Percentiles rank a stretch among this genome's conserved stretches.
phyloP scores from a whole-genome alignment of 257 asterid species.

The Nicotiana otophora region DNA sequence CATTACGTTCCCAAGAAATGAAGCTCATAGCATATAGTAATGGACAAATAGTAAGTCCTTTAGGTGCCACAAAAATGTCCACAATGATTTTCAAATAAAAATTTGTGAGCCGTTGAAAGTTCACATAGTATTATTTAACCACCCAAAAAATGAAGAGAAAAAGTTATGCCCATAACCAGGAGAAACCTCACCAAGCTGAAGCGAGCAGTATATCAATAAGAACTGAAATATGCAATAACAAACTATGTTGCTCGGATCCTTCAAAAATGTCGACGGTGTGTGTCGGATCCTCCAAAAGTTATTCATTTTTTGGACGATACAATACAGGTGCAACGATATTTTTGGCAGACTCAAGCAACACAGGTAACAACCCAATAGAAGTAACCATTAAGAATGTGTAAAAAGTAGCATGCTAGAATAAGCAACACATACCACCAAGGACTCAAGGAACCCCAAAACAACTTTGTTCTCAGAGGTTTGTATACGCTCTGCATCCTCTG shows the following conservation, averaged over 20 bases:
- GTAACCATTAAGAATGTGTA: background rate
- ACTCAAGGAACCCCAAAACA: constrained; percentile 63
- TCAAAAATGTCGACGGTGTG: too few relatives aligned
- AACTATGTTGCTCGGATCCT: too few relatives aligned
- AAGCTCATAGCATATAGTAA: background rate
- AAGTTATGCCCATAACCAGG: background rate
- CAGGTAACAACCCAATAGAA: background rate
- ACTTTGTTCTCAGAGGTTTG: constrained; percentile 53
- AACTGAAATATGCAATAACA: background rate
- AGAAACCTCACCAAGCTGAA: background rate
- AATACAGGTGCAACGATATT: too few relatives aligned
- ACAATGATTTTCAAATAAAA: background rate
- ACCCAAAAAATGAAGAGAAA: background rate
- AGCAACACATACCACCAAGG: constrained; percentile 59
- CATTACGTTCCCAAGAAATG: background rate
- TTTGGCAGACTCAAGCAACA: too few relatives aligned
- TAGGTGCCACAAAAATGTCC: background rate
- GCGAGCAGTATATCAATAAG: background rate
- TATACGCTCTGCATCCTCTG: constrained; percentile 68
- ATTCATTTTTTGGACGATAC: too few relatives aligned
- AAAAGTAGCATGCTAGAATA: background rate
- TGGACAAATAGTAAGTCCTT: background rate
- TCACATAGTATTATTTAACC: background rate
- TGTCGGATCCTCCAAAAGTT: too few relatives aligned
- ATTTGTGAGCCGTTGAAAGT: background rate